Base-by-base conservation (phyloP, 2,329 filamentous ascomycete genomes). In the Byssoonygena ceratinophila region DNA sequence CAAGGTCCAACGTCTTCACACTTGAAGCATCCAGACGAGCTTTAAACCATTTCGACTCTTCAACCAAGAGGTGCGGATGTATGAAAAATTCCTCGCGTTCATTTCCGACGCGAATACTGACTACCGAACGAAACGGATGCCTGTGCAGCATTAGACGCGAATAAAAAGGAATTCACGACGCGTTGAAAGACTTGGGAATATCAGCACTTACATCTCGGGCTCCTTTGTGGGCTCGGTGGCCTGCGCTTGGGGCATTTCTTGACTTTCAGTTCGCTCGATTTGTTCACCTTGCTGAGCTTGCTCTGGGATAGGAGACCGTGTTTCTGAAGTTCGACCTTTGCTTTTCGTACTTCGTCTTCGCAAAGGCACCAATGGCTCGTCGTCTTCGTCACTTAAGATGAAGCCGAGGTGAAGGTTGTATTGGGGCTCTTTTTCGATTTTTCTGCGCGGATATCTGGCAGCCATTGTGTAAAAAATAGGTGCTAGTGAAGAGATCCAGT, bases 31-130 rank as follows among this genome's bases (percentile, higher is more conserved):
- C 31, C 4, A 52, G 31, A 12, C 27, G 23, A n/a, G 12, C 18
- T 36, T 29, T 16, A 12, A 46, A 40, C 27, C 4, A 44, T n/a
- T 40, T 18, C 4, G 50, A 52, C 31, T 31, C 34, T 16, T 34
- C 11, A 12, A 27, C 12, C 6, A 55, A 23, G 7, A 55, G 4
- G 22, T 48, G 39, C 7, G 48, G 8, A 29, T 55, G 53, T 6
- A 55, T 31, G 5, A 41, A 45, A 27, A 52, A 55, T n/a, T 52
- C 43, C 36, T 48, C 44, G 9, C 16, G 22, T 39, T 44, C 37
- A 11, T 22, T 41, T 3, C 53, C 53, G n/a, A 55, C 45, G 27
- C 45, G 44, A 22, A 55, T 23, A 6, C 16, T 37, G 12, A 52
- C 23, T 4, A 50, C 41, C 1, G 43, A 41, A 1, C 32, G 44